Conservation (phyloP, 768 basidiomycete genomes). For the Boletales sp. region DNA sequence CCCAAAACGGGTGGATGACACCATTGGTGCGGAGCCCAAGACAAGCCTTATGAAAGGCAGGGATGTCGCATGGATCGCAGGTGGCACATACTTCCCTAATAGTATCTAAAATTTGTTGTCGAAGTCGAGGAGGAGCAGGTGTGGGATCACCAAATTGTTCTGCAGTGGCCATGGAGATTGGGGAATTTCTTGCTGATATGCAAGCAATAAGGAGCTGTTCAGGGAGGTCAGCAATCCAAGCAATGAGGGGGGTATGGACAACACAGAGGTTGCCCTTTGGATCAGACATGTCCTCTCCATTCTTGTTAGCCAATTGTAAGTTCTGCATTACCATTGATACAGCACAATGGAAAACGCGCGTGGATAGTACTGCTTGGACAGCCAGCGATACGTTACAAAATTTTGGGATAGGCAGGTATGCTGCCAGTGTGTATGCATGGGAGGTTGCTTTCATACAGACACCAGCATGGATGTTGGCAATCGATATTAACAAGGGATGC, state of each 20-base stretch:
- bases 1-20: constrained; percentile 31
- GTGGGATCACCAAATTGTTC: constrained; percentile 9
- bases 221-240: constrained; percentile 17
- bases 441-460: neutral
- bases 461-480: constrained; percentile 7
- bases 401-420: constrained; percentile 26
- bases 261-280: neutral
- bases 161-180: constrained; percentile 5
- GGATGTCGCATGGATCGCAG: constrained; percentile 11
- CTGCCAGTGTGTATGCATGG: constrained; percentile 14
- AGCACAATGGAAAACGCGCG: constrained; percentile 26
- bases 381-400: constrained; percentile 19
- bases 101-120: neutral
- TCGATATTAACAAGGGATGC: constrained; percentile 7
- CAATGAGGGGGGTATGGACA: constrained; percentile 12
- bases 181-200: constrained; percentile 12
- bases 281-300: constrained; percentile 20
- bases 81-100: neutral
- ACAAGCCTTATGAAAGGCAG: neutral
- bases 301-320: no score
- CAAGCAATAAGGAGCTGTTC: constrained; percentile 10
- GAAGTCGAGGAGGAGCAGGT: neutral
- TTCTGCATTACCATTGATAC: constrained; percentile 26
- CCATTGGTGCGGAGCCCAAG: neutral
- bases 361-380: constrained; percentile 22